phyloP scores from a whole-genome alignment of 2,329 filamentous ascomycete genomes.

The Tolypocladium endophyticum region DNA sequence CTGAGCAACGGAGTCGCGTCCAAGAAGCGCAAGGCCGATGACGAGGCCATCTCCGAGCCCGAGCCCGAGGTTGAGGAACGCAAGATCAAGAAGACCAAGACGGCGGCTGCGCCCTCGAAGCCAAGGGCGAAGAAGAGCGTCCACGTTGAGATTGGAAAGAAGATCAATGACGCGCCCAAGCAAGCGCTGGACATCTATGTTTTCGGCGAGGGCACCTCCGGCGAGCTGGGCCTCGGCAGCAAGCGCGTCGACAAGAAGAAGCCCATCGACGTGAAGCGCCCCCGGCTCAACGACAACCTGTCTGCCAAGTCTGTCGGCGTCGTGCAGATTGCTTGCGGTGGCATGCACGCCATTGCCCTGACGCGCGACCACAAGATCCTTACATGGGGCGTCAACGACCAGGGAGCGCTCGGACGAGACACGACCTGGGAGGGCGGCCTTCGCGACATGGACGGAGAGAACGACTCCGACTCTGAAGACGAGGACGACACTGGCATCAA shows the following conservation, averaged over 20 bases:
- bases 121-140: slow-evolving; percentile 2
- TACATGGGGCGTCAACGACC: slow-evolving; percentile 83
- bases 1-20: slow-evolving; percentile 12
- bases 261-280: slow-evolving; percentile 69
- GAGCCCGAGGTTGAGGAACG: slow-evolving; percentile 6
- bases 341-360: slow-evolving; percentile 71
- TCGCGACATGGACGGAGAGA: slow-evolving; percentile 42
- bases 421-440: slow-evolving; percentile 58
- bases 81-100: slow-evolving; percentile 52
- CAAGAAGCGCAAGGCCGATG: slow-evolving; percentile 13
- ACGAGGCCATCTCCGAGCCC: slow-evolving; percentile 4
- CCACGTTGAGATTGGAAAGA: background rate
- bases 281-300: slow-evolving; percentile 64
- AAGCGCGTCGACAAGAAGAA: slow-evolving; percentile 48
- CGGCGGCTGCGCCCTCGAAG: slow-evolving; percentile 10
- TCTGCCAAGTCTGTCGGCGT: slow-evolving; percentile 55
- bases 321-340: slow-evolving; percentile 66
- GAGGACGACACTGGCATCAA: slow-evolving; percentile 58
- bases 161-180: slow-evolving; percentile 33
- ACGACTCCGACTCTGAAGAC: slow-evolving; percentile 45
- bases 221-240: slow-evolving; percentile 70
- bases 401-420: slow-evolving; percentile 68
- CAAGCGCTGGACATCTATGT: slow-evolving; percentile 63
- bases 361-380: slow-evolving; percentile 73
- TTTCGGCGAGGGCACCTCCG: slow-evolving; percentile 70